Base-by-base conservation (phyloP, 1,284 basidiomycete genomes). In the Sparassis latifolia region DNA sequence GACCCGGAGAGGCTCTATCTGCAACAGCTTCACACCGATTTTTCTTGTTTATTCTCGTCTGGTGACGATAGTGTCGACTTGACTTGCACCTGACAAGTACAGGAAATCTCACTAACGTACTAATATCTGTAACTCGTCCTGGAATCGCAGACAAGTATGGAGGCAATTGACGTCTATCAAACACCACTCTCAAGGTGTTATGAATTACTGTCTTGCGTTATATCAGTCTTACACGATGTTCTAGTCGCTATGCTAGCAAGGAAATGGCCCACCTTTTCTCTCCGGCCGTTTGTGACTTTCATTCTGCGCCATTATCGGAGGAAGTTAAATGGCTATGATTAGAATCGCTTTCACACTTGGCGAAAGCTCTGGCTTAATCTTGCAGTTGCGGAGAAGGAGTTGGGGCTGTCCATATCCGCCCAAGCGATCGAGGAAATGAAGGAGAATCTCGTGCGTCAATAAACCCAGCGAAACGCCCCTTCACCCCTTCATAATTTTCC, bases 271-370 rank as follows among this genome's bases (percentile, higher is more conserved):
- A 92, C 70, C 80, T 99, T 51, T 99, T 98, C 75, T 98, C 95
- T 41, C 82, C 89, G 51, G 84, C 85, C 48, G 94, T 95, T 61
- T 33, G 76, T 69, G 20, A 45, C 42, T 31, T 29, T 38, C n/a
- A 10, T 12, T 30, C 7, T 10, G 27, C 28, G 30, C 4, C 27
- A 29, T 20, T 20, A 20, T 20, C 20, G 20, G 20, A 20, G 20
- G 7, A 20, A 7, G 6, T 27, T 40, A 28, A n/a, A 33, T 45
- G 5, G 42, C 10, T 3, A 27, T 20, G 49, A 4, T 30, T 32
- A 97, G 94, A 96, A 90, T 58, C 89, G 97, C 29, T 99, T 97
- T 71, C 84, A 84, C 54, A 98, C 95, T n/a, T 99, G 96, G 96
- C 79, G 96, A 59, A 79, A 89, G 66, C 79, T 99, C 29, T 99